Base-by-base conservation (phyloP, 805 yeast species). In the Yarrowia osloensis region DNA sequence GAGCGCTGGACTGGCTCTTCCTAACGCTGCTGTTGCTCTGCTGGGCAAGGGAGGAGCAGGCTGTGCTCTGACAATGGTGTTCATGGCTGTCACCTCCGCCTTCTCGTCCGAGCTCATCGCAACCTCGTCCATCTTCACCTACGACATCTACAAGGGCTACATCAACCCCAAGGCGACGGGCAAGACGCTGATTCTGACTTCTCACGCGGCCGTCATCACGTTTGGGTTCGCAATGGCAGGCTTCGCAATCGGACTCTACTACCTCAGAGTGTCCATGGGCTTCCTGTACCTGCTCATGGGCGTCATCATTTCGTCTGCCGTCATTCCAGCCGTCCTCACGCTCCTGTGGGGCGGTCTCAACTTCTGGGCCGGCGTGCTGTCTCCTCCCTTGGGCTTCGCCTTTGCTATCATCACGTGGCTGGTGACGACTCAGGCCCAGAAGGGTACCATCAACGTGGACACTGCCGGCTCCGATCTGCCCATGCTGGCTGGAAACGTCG, bases 81-180 rank as follows among this genome's bases (percentile, higher is more conserved):
- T 92, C 77, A 89, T 91, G 93, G 97, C 97, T 28, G 94, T 89
- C 49, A 92, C 97, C 0, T 89, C 96, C 57, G 97, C 97, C 28
- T 86, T 90, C 84, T 89, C 96, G 35, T 94, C 97, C 42, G 97
- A 92, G 77, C 84, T 92, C 73, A 90, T 92, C 74, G 89, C 97
- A 2, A 93, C 90, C 21, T 89, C 96, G 3, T 88, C 97, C 1
- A 85, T 92, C 69, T 84, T 86, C 80, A 89, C 97, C 50, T 92
- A 90, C 72, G 97, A 92, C 78, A 81, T 92, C 69, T 92, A 88
- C 85, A 86, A 90, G 78, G 84, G 86, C 28, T 91, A 92, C 78
- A 79, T 91, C 73, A 86, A 90, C 74, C 96, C 96, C 55, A 79
- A 80, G 28, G 97, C 97, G 4, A 76, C 84, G 8, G 95, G 97